Conservation (phyloP, 257 asterid genomes). For the Solanum paucissectum region DNA sequence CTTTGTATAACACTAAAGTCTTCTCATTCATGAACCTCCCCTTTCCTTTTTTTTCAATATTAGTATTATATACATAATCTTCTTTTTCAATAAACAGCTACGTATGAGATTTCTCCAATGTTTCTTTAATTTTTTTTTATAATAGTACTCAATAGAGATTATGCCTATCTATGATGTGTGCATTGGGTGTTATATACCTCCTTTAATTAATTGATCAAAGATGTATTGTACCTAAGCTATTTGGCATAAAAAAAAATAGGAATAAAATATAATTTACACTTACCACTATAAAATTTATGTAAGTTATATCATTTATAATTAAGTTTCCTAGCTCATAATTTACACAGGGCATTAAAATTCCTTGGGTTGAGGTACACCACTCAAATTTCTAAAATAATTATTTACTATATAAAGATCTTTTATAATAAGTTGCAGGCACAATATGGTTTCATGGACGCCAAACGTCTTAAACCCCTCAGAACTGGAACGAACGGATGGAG, state of each 20-base stretch:
- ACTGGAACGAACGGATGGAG: background rate
- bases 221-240: background rate
- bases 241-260: background rate
- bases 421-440: background rate
- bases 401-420: background rate
- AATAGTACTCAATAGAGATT: background rate
- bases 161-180: background rate
- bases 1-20: background rate
- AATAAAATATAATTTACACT: too few relatives aligned
- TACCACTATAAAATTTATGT: too few relatives aligned
- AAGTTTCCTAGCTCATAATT: background rate
- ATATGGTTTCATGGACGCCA: background rate
- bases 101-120: background rate
- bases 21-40: background rate
- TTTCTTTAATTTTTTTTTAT: background rate
- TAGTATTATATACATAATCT: background rate
- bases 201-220: background rate
- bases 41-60: background rate
- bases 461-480: background rate
- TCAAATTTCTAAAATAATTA: background rate
- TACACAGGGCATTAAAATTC: background rate
- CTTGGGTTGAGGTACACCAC: background rate
- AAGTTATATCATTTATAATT: background rate
- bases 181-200: background rate
- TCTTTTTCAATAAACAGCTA: background rate